Base-by-base conservation (phyloP, 1,284 basidiomycete genomes). In the Cerioporus squamosus region DNA sequence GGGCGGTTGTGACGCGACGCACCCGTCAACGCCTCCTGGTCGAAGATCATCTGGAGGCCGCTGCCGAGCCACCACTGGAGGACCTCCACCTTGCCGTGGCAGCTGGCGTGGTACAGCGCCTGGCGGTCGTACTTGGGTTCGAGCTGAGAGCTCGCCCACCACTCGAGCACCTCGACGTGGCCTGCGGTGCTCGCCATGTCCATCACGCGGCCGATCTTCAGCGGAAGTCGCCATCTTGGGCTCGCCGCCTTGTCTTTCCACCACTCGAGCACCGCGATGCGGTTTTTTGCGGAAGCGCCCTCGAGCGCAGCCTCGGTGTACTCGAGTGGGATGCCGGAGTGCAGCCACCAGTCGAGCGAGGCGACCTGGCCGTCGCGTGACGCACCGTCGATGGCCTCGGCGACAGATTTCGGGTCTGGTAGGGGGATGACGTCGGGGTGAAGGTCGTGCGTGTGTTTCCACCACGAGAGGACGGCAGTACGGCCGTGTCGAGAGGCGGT, bases 41-140 rank as follows among this genome's bases (percentile, higher is more conserved):
- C 91, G 70, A 90, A 94, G 42, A 86, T 81, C 57, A 93, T 76
- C 67, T 88, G 87, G 45, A 93, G 71, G 17, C 89, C 88, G 63
- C 87, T 90, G 22, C 83, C 81, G 43, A 88, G 70, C 93, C 92
- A 94, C 92, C 92, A 94, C 65, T 91, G 78, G 60, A 94, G 74
- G 17, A 93, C 88, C 39, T 90, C 86, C 8, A 93, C 83, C 73
- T 86, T 89, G n/a, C 91, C 90, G 58, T 87, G 81, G 72, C 86
- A 88, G 61, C 87, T 90, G 2, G 91, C 88, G 64, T 90, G 85
- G 57, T 89, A 84, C 65, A 94, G 75, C 20, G 89, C 88, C 62
- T 87, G 81, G 44, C 83, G 81, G 67, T 92, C 90, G 70, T 92
- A 91, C 65, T 90, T 90, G 63, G 83, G 83, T 51, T 90, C 88